Evolutionary conservation across 2,329 filamentous ascomycete genomes (phyloP).

Genomic region (Parascedosporium putredinis): DNA sequence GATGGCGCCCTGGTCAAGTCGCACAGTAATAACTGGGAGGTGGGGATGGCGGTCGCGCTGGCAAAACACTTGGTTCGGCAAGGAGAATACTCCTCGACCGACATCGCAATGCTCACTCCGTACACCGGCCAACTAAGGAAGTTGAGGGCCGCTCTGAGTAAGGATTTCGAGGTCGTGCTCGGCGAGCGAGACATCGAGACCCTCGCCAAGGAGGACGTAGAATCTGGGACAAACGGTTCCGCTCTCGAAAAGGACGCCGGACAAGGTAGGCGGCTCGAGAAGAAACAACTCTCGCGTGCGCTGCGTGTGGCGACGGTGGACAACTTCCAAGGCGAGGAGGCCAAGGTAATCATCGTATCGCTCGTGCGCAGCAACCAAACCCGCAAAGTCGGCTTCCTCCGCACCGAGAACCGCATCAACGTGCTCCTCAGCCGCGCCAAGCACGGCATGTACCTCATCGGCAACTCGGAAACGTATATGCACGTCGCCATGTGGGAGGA

Average conservation of each 20-base stretch:
- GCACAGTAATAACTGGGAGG: conserved; percentile 51
- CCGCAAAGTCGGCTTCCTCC: conserved; percentile 62
- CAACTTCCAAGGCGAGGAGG: conserved; percentile 72
- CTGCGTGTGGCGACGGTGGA: no score
- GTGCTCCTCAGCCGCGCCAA: conserved; percentile 60
- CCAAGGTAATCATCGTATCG: conserved; percentile 59
- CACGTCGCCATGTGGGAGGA: conserved; percentile 37
- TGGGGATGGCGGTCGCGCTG: conserved; percentile 51
- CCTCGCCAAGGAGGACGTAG: no score
- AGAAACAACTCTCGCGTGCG: no score
- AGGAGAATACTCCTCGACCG: conserved; percentile 48
- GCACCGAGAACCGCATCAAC: conserved; percentile 54
- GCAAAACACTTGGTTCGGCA: conserved; percentile 62
- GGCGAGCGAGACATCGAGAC: conserved; percentile 60
- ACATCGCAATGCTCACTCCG: conserved; percentile 60
- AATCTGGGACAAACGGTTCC: no score
- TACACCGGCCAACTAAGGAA: conserved; percentile 60
- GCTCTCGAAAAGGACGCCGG: no score
- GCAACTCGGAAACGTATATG: conserved; percentile 55
- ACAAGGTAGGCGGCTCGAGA: no score
- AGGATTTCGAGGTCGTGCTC: conserved; percentile 52
- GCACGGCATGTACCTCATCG: conserved; percentile 56
- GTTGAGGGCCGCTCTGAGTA: conserved; percentile 39
- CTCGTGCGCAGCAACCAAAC: conserved; percentile 55
- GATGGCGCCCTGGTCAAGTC: conserved; percentile 38